Evolutionary conservation across 2,329 filamentous ascomycete species (phyloP), one percentile per base, ranked within the genome.

Genomic region (Beauveria sp.): DNA sequence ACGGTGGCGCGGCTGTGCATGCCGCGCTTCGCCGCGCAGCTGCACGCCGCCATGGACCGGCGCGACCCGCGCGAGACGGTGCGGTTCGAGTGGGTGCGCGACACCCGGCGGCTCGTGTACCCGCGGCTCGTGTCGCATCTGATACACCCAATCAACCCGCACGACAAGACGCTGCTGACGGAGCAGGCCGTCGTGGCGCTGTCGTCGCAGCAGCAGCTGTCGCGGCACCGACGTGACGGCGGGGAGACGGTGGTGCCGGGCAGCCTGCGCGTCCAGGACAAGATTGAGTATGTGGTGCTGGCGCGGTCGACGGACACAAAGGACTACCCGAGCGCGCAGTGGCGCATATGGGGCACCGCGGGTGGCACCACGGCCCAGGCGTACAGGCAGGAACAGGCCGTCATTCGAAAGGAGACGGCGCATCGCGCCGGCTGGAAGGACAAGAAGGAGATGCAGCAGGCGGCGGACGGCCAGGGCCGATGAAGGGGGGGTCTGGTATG

Each of bases 321-420:
- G 59, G 82, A 80, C 22, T 82, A 76, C 65, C 69, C 76, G 68
- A 70, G 78, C 61, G 73, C 71, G 30, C 75, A 79, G 2, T 91
- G 88, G 88, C 79, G 77, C 69, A 71, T 90, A 55, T 88, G 86
- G 81, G 87, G 88, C 16, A 87, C 84, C 22, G 75, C 83, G 34
- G 71, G 79, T 47, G 79, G 83, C 66, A 84, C 81, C 14, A 80
- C 79, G 1, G 69, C 80, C 2, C 74, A 82, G 63, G 65, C 62
- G 5, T 78, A 72, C 48, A 37, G 67, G 26, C 66, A 73, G 8
- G 74, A 78, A 64, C 70, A 72, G 67, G 68, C 70, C 20, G 67
- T 72, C 57, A 66, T 73, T 34, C 66, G 70, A 20, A 68, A 67
- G 64, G 71, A 75, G 61, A 64, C 75, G 64, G 67, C 72, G 5